Percentiles rank a stretch among this genome's conserved stretches.
Evolutionary conservation across 805 yeast species (phyloP).

Genomic region (Candida pseudoglaebosa): DNA sequence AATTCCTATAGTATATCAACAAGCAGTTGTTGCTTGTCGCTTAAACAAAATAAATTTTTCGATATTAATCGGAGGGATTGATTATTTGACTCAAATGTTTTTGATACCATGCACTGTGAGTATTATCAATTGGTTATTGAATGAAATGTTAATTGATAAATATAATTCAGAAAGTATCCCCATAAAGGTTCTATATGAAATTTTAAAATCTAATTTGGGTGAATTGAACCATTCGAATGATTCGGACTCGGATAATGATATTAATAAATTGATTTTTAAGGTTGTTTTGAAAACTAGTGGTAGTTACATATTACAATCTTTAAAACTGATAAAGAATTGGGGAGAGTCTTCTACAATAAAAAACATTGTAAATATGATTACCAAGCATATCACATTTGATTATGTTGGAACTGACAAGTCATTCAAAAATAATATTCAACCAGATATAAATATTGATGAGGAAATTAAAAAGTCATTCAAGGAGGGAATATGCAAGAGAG

Average conservation of each 20-base stretch:
- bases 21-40: constrained; percentile 60
- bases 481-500: not conserved
- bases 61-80: constrained; percentile 71
- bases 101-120: constrained; percentile 50
- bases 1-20: constrained; percentile 71
- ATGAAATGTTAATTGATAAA: constrained; percentile 11
- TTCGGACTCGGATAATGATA: constrained; percentile 10
- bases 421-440: not conserved
- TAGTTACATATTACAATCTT: constrained; percentile 11
- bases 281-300: constrained; percentile 24
- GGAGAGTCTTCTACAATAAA: constrained; percentile 9
- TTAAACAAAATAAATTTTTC: constrained; percentile 54
- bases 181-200: constrained; percentile 19
- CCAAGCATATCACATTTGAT: not conserved
- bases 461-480: constrained; percentile 4
- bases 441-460: constrained; percentile 4
- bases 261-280: constrained; percentile 17
- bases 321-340: constrained; percentile 13
- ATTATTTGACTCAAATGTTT: constrained; percentile 80
- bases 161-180: constrained; percentile 12
- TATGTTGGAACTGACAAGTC: constrained; percentile 2
- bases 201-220: constrained; percentile 20
- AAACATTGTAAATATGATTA: constrained; percentile 11
- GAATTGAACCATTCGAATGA: not conserved
- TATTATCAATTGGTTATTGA: constrained; percentile 30